phyloP scores from a whole-genome alignment of 352 stramenopile species.

The Phytophthora pini region DNA sequence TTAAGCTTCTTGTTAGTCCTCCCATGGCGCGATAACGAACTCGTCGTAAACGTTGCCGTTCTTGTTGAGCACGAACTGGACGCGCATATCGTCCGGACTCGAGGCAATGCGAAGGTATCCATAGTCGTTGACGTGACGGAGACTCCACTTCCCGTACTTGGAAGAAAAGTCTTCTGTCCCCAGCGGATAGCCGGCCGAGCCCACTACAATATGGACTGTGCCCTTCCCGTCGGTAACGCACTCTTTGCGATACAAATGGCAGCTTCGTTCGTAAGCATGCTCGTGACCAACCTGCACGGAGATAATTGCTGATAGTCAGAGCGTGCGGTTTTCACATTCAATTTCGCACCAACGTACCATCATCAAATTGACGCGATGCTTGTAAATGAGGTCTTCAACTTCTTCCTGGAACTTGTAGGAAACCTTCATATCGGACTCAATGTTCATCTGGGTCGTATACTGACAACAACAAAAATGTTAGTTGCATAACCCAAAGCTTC shows the following conservation, averaged over 20 bases:
- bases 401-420: slow-evolving; percentile 83
- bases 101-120: slow-evolving; percentile 66
- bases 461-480: slow-evolving; percentile 15
- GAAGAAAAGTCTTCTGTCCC: slow-evolving; percentile 58
- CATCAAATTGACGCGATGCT: slow-evolving; percentile 90
- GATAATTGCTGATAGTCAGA: slow-evolving; percentile 11
- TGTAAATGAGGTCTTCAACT: slow-evolving; percentile 88
- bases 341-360: slow-evolving; percentile 48
- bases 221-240: slow-evolving; percentile 62
- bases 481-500: background rate
- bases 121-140: slow-evolving; percentile 70
- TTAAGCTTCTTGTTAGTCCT: background rate
- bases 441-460: slow-evolving; percentile 63
- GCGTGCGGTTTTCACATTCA: background rate
- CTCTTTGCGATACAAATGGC: slow-evolving; percentile 70
- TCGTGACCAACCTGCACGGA: slow-evolving; percentile 81
- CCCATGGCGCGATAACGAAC: slow-evolving; percentile 46
- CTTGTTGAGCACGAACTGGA: slow-evolving; percentile 77
- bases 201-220: slow-evolving; percentile 80
- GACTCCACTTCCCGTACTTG: slow-evolving; percentile 71
- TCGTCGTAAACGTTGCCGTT: slow-evolving; percentile 75
- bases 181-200: slow-evolving; percentile 74
- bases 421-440: slow-evolving; percentile 70
- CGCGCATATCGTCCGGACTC: slow-evolving; percentile 42
- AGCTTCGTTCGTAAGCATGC: slow-evolving; percentile 91